Conservation (phyloP, 177 flowering plant genomes). For the Vitis hybrid region DNA sequence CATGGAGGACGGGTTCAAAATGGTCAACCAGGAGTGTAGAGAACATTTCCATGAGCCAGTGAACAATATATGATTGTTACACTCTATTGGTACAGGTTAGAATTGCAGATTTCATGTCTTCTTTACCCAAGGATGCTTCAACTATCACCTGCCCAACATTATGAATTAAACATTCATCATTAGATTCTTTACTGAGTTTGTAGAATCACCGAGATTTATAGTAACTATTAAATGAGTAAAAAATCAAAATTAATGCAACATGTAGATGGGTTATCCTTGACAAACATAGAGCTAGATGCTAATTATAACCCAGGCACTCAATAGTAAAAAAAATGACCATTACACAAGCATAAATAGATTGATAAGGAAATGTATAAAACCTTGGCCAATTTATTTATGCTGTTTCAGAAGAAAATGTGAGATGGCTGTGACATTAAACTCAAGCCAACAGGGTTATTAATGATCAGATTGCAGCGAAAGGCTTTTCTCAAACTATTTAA, state of each 20-base stretch:
- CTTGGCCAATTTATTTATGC: not conserved
- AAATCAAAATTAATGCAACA: not conserved
- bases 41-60: not conserved
- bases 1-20: not conserved
- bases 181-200: not conserved
- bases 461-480: not conserved
- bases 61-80: slow-evolving; percentile 24
- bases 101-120: slow-evolving; percentile 79
- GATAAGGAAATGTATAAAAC: not conserved
- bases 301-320: no score
- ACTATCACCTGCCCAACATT: slow-evolving; percentile 58
- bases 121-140: slow-evolving; percentile 70
- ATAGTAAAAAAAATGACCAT: no score
- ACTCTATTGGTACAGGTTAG: slow-evolving; percentile 79
- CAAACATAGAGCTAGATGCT: not conserved
- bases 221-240: not conserved
- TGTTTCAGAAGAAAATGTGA: not conserved
- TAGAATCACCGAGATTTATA: not conserved
- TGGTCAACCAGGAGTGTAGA: not conserved
- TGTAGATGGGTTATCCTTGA: not conserved
- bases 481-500: not conserved
- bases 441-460: not conserved
- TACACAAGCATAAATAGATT: not conserved
- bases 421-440: not conserved
- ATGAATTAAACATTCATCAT: not conserved